These are phyloP conservation scores for Penicillium arizonense DNA, from an alignment of 495 filamentous ascomycete species.

Conservation along the genomic window DNA sequence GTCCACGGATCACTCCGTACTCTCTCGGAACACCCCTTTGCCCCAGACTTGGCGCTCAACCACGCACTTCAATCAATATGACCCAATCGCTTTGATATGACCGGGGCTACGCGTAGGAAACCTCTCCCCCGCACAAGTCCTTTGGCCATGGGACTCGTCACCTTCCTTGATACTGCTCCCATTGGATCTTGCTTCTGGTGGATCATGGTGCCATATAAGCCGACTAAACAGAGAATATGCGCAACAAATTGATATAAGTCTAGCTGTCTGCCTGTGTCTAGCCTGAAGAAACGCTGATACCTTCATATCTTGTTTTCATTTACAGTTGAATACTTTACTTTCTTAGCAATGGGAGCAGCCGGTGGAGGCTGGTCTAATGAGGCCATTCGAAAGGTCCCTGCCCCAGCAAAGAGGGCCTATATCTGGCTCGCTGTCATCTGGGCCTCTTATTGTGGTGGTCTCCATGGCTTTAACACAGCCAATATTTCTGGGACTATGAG, in stretches of 20 bases:
- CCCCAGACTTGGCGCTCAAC: constrained; percentile 4
- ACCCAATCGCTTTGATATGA: too few species aligned
- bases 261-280: too few species aligned
- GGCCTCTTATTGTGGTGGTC: constrained; percentile 22
- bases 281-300: too few species aligned
- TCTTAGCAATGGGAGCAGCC: constrained; percentile 4
- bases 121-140: not conserved
- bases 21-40: not conserved
- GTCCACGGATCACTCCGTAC: constrained; percentile 6
- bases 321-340: too few species aligned
- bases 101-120: too few species aligned
- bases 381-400: constrained; percentile 9
- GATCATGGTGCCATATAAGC: not conserved
- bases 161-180: too few species aligned
- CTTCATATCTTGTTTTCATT: too few species aligned
- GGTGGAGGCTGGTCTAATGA: constrained; percentile 7
- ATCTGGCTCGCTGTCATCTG: constrained; percentile 25
- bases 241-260: too few species aligned
- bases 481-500: constrained; percentile 29
- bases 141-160: not conserved
- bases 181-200: not conserved
- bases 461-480: constrained; percentile 27
- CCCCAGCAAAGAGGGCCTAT: constrained; percentile 10
- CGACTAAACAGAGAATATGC: too few species aligned
- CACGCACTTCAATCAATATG: not conserved